Conservation (phyloP, 2,329 filamentous ascomycete genomes). For the Exophiala dermatitidis region DNA sequence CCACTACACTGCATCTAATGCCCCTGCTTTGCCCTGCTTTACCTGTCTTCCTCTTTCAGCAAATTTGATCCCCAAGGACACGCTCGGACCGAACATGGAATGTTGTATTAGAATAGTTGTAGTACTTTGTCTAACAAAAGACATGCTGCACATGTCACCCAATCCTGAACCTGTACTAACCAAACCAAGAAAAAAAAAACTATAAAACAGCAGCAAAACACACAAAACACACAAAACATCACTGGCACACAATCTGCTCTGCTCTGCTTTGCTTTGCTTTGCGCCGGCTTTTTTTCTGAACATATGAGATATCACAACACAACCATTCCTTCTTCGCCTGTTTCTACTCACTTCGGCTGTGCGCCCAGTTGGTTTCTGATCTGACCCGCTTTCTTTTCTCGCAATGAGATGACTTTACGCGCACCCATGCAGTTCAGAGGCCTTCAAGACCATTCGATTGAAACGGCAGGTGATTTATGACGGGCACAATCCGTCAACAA, state of each 20-base stretch:
- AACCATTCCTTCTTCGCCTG: neutral
- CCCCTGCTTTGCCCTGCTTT: too few relatives aligned
- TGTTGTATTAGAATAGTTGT: slow-evolving; percentile 9
- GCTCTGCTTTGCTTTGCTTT: neutral
- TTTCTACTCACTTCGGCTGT: neutral
- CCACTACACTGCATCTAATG: too few relatives aligned
- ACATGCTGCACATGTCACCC: slow-evolving; percentile 15
- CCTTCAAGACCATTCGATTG: neutral
- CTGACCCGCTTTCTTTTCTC: too few relatives aligned
- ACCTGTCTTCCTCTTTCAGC: too few relatives aligned
- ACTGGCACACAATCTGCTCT: too few relatives aligned
- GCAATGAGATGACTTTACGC: too few relatives aligned
- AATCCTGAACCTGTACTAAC: neutral
- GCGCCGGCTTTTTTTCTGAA: slow-evolving; percentile 18
- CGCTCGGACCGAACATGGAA: neutral
- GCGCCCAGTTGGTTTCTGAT: neutral
- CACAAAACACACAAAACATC: neutral
- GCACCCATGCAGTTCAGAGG: too few relatives aligned
- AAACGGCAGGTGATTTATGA: neutral
- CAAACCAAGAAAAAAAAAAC: slow-evolving; percentile 4
- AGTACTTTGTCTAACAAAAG: slow-evolving; percentile 1
- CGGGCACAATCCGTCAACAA: too few relatives aligned
- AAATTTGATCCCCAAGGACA: too few relatives aligned
- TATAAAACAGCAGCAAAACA: slow-evolving; percentile 1
- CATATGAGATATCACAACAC: slow-evolving; percentile 10